Evolutionary conservation across 129 eudicot species (phyloP).

Genomic region (Silybum marianum): DNA sequence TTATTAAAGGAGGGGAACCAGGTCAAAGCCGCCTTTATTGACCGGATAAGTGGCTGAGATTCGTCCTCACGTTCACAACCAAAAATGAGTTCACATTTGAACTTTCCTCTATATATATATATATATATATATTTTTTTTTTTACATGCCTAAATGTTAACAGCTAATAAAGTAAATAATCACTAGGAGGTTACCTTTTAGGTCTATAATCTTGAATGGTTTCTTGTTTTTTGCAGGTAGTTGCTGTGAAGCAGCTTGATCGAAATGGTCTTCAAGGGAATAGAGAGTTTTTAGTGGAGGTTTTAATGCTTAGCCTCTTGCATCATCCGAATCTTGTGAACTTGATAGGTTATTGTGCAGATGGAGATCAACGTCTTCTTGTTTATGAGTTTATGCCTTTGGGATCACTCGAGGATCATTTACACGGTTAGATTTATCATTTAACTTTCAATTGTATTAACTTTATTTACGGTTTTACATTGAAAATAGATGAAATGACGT

Average conservation of each 20-base stretch:
- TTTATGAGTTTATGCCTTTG: slow-evolving; percentile 92
- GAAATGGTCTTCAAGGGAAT: slow-evolving; percentile 94
- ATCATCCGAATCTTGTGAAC: slow-evolving; percentile 87
- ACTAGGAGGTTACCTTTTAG: not conserved
- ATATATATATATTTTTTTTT: not conserved
- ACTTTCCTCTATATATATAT: not conserved
- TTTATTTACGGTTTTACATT: not conserved
- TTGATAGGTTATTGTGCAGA: slow-evolving; percentile 96
- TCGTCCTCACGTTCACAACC: no score
- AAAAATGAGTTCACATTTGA: no score
- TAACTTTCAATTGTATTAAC: not conserved
- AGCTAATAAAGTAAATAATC: not conserved
- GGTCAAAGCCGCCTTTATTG: no score
- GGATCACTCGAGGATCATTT: slow-evolving; percentile 95
- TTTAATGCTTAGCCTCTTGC: slow-evolving; percentile 93
- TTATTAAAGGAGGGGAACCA: no score
- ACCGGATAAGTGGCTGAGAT: no score
- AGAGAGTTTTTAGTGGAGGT: slow-evolving; percentile 94
- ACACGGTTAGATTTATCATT: slow-evolving; percentile 61
- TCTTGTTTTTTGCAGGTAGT: slow-evolving; percentile 62
- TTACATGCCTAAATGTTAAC: not conserved
- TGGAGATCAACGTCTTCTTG: slow-evolving; percentile 94
- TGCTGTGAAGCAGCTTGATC: slow-evolving; percentile 90
- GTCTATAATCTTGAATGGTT: not conserved
- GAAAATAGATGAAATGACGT: not conserved